Base-by-base conservation (phyloP, 2,329 filamentous ascomycete genomes). In the Pestalotiopsis sp. region DNA sequence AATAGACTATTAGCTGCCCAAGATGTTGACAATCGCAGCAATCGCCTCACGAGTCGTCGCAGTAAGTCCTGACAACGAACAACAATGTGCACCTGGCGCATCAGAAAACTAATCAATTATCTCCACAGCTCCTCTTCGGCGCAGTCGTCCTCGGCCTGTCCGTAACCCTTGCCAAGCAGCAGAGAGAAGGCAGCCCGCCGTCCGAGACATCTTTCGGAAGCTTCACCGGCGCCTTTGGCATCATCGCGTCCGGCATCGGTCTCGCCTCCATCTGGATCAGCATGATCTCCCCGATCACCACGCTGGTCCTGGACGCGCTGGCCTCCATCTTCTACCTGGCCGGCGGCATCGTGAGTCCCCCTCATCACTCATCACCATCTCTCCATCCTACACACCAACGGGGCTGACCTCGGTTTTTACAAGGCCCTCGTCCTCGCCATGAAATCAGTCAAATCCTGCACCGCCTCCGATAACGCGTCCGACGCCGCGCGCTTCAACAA, bases 161-260 rank as follows among this genome's bases (percentile, higher is more conserved):
- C 12, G 72, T 78, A 1, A 75, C 75, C 6, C 73, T 79, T 13
- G 74, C 77, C 27, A 79, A 80, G 66, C 73, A 77, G 1, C 78
- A 79, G 59, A 65, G 41, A 0, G 7, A 74, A 17, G 76, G 74
- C 52, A 70, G 66, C 11, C 72, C 74, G 1, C 78, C 78, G 0
- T 65, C 75, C 17, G 76, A 78, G 64, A 79, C 77, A 2, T 76
- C 77, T 4, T 80, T 79, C 68, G 74, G 74, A 59, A 75, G 73
- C 70, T 79, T 79, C 68, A 72, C 73, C 1, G 78, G 78, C 27
- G 78, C 75, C 1, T 78, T 79, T 41, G 78, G 78, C 25, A 70
- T 80, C 60, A 69, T 80, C 17, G 73, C 75, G 60, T 74, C 77
- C 1, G 68, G 69, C 36, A 62, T 80, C 27, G 78, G 75, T 4